Conservation (phyloP, 805 yeast genomes). For the Torulaspora quercuum region DNA sequence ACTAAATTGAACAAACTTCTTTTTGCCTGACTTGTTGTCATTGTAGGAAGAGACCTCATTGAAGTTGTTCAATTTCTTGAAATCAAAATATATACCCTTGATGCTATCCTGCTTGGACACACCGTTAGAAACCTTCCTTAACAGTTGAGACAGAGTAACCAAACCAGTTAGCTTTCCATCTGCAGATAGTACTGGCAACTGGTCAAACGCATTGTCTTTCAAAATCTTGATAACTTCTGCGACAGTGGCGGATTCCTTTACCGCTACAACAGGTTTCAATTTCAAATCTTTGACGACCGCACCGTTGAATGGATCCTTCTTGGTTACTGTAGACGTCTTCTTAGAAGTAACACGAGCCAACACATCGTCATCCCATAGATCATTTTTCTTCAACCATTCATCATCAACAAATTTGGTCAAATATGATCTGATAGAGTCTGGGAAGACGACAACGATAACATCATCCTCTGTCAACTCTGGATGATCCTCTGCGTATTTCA, state of each 20-base stretch:
- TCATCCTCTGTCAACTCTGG: constrained; percentile 66
- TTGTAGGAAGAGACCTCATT: constrained; percentile 57
- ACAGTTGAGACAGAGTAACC: constrained; percentile 68
- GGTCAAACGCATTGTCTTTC: constrained; percentile 78
- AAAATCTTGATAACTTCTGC: constrained; percentile 64
- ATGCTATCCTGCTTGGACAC: constrained; percentile 55
- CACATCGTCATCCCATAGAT: constrained; percentile 58
- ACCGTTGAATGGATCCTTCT: constrained; percentile 45
- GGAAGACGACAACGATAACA: constrained; percentile 74
- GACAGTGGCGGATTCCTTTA: constrained; percentile 55
- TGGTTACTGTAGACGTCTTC: constrained; percentile 33
- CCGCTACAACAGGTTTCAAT: constrained; percentile 77
- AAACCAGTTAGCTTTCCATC: constrained; percentile 67
- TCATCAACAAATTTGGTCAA: constrained; percentile 85
- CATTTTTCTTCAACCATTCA: constrained; percentile 82
- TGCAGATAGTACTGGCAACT: constrained; percentile 65
- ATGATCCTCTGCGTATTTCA: constrained; percentile 59
- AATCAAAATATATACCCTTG: constrained; percentile 54
- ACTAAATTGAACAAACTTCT: constrained; percentile 64
- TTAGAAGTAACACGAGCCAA: constrained; percentile 36
- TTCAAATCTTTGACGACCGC: constrained; percentile 66
- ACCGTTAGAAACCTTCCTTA: constrained; percentile 63
- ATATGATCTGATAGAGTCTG: constrained; percentile 84
- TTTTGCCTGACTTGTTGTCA: constrained; percentile 59
- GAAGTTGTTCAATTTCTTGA: constrained; percentile 63